These are phyloP conservation scores for Metschnikowia aberdeeniae DNA, from an alignment of 805 yeast genomes.

Conservation along the genomic window DNA sequence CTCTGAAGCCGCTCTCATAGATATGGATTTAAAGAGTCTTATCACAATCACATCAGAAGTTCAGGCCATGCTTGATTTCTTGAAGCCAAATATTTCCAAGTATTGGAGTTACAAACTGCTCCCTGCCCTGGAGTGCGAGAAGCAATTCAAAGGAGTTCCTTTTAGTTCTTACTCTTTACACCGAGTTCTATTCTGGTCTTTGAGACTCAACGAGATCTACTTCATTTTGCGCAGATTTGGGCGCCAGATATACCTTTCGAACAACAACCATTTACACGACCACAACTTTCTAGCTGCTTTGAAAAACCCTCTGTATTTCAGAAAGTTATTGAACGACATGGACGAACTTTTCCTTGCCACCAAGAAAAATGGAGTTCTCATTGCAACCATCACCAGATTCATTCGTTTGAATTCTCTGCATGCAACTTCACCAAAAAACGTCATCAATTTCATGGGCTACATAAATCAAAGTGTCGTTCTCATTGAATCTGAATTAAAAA, in stretches of 20 bases:
- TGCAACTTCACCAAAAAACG: conserved; percentile 32
- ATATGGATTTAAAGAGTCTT: conserved; percentile 35
- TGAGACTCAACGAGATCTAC: conserved; percentile 49
- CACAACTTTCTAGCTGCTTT: conserved; percentile 32
- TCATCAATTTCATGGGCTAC: conserved; percentile 40
- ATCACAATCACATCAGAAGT: conserved; percentile 25
- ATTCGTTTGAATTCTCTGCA: conserved; percentile 38
- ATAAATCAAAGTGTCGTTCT: conserved; percentile 35
- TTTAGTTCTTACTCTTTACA: conserved; percentile 43
- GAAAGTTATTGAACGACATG: conserved; percentile 20
- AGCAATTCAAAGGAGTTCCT: conserved; percentile 20
- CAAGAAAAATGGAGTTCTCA: conserved; percentile 46
- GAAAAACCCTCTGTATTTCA: conserved; percentile 19
- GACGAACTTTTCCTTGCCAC: conserved; percentile 41
- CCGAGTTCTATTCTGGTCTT: conserved; percentile 41
- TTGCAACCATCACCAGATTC: conserved; percentile 46
- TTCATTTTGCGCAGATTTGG: conserved; percentile 45
- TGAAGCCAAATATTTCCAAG: conserved; percentile 18
- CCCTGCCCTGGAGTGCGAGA: conserved; percentile 8
- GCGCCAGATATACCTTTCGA: conserved; percentile 43
- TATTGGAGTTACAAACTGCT: conserved; percentile 11
- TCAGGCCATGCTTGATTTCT: conserved; percentile 24
- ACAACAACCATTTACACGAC: conserved; percentile 41
- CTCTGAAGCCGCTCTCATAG: conserved; percentile 31
- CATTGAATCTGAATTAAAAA: conserved; percentile 25